These are phyloP conservation scores for Podospora anserina DNA, from an alignment of 495 filamentous ascomycete species.

Conservation along the genomic window DNA sequence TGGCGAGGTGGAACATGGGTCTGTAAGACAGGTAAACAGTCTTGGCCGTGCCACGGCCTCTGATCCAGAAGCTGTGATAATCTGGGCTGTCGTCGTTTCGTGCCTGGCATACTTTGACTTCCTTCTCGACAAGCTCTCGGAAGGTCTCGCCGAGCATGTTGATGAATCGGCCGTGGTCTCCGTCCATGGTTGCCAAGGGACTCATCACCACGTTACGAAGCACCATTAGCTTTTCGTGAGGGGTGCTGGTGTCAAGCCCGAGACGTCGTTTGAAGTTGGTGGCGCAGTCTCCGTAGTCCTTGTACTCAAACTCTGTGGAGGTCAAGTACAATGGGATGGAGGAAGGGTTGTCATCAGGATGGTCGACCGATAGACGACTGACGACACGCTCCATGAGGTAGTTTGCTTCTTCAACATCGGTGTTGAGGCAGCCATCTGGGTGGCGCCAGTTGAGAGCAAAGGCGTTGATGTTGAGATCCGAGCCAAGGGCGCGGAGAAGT, in stretches of 20 bases:
- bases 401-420: constrained; percentile 50
- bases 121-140: constrained; percentile 12
- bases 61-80: constrained; percentile 21
- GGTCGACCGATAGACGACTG: constrained; percentile 37
- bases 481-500: constrained; percentile 40
- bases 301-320: constrained; percentile 39
- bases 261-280: constrained; percentile 18
- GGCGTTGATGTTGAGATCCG: constrained; percentile 49
- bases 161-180: constrained; percentile 12
- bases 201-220: constrained; percentile 23
- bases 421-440: constrained; percentile 38
- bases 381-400: constrained; percentile 47
- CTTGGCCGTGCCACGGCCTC: neutral
- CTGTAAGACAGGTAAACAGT: constrained; percentile 14
- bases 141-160: constrained; percentile 18
- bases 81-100: constrained; percentile 19
- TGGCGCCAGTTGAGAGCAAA: constrained; percentile 45
- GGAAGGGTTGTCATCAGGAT: constrained; percentile 36
- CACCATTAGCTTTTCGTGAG: constrained; percentile 16
- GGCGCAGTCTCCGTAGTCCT: constrained; percentile 42
- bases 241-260: constrained; percentile 5
- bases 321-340: constrained; percentile 44
- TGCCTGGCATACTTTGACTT: constrained; percentile 17
- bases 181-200: constrained; percentile 10
- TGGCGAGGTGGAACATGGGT: constrained; percentile 25